These are phyloP conservation scores for Cladosporium phlei DNA, from an alignment of 2,329 filamentous ascomycete species.

Conservation along the genomic window DNA sequence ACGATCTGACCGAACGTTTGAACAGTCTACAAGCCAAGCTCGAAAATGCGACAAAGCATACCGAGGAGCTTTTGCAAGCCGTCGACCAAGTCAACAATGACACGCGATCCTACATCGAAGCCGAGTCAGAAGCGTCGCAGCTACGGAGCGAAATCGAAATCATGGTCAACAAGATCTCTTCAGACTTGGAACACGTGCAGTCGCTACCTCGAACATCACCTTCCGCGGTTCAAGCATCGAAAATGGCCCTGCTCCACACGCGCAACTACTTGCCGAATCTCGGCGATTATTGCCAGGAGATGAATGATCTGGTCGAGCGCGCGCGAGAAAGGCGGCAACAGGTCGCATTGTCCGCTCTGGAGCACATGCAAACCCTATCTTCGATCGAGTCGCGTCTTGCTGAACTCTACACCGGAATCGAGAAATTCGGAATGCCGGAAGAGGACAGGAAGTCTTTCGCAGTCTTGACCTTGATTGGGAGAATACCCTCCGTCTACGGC, in stretches of 20 bases:
- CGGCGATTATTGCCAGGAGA: conserved; percentile 52
- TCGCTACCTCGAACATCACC: conserved; percentile 64
- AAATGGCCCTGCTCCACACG: conserved; percentile 60
- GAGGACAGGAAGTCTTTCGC: conserved; percentile 78
- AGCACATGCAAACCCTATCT: conserved; percentile 78
- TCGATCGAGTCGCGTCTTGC: conserved; percentile 71
- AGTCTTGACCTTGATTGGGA: conserved; percentile 70
- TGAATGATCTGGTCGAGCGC: conserved; percentile 50
- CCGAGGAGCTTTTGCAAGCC: conserved; percentile 41
- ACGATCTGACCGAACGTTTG: conserved; percentile 57
- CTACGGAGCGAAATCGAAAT: conserved; percentile 81
- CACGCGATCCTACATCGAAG: conserved; percentile 18
- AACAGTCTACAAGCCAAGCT: conserved; percentile 39
- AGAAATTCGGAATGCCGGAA: conserved; percentile 64
- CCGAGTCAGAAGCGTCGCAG: conserved; percentile 55
- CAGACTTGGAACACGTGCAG: conserved; percentile 75
- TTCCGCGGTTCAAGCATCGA: conserved; percentile 56
- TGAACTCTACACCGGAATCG: conserved; percentile 67
- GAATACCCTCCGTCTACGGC: conserved; percentile 84
- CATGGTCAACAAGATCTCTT: conserved; percentile 77
- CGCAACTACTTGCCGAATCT: conserved; percentile 59
- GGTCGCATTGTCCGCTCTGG: conserved; percentile 60
- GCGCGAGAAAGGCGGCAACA: conserved; percentile 60
- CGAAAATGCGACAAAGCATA: conserved; percentile 38
- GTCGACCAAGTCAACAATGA: conserved; percentile 40